A percentile compares a stretch with the other conserved stretches of the same genome.
phyloP scores from a whole-genome alignment of 1,284 basidiomycete species.

The Trichosporon coremiiforme region DNA sequence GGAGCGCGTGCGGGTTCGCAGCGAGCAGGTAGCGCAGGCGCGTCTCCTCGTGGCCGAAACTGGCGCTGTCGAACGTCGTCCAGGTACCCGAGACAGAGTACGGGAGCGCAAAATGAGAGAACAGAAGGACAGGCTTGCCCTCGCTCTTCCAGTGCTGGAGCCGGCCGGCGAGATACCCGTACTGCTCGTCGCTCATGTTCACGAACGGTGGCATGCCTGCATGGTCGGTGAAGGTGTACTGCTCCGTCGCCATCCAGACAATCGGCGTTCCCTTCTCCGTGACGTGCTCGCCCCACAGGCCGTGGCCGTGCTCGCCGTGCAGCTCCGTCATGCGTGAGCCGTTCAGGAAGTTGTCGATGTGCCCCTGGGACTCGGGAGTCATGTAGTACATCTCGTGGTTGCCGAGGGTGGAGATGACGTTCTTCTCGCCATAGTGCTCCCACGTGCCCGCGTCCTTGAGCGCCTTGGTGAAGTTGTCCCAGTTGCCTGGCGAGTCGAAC shows the following conservation, averaged over 20 bases:
- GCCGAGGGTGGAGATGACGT: constrained; percentile 4
- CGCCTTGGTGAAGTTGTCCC: constrained; percentile 11
- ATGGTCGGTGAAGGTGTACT: neutral
- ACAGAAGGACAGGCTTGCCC: constrained; percentile 10
- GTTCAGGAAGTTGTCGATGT: constrained; percentile 19
- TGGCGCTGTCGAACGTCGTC: neutral
- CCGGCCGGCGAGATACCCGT: constrained; percentile 14
- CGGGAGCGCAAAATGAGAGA: constrained; percentile 16
- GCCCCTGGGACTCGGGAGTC: neutral
- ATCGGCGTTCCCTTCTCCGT: constrained; percentile 4
- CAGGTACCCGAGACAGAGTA: constrained; percentile 11
- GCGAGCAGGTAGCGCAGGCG: constrained; percentile 20
- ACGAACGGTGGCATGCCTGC: neutral
- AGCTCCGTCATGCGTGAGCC: neutral
- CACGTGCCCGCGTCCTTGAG: constrained; percentile 3
- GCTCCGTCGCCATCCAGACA: constrained; percentile 20
- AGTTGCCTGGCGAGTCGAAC: neutral
- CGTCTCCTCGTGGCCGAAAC: neutral
- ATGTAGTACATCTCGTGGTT: constrained; percentile 22
- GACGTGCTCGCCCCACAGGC: constrained; percentile 21
- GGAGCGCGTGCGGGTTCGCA: constrained; percentile 20
- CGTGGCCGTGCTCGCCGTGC: neutral
- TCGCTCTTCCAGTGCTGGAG: constrained; percentile 11
- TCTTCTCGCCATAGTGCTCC: constrained; percentile 16
- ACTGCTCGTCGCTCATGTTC: constrained; percentile 20